Evolutionary conservation across 2,329 filamentous ascomycete genomes (phyloP), one percentile per base, ranked within the genome.

Genomic region (Diaporthe longicolla): DNA sequence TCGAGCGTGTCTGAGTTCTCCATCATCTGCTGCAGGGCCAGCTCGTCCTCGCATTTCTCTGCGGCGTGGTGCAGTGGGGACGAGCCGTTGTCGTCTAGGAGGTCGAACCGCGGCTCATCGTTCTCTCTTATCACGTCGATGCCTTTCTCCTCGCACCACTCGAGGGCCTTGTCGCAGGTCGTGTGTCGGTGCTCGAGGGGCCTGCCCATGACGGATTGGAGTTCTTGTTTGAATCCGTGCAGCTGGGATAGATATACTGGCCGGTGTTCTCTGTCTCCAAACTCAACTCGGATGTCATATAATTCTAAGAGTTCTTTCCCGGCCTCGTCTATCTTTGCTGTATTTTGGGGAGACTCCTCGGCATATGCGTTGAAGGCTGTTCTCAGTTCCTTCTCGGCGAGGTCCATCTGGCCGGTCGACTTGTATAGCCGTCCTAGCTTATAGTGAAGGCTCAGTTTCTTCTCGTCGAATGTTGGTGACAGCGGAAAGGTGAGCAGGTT

Each of bases 341-440:
- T 17, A 5, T 74, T 24, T 8, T 19, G 37, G 0, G 63, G 63
- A 0, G 7, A 24, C 11, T 63, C 55, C 24, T 70, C 45, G 15
- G 37, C 37, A 26, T 65, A 68, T 2, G 37, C 50, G 43, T 63
- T 26, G 50, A 73, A 74, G 3, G 55, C 55, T n/a, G 19, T 58
- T 2, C 65, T 74, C 19, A 74, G 19, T 3, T 45, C 45, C 9
- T 37, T n/a, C 70, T 70, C 52, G 5, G 73, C 70, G 3, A 5
- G n/a, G 4, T 63, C 57, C 37, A 70, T 32, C 24, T 52, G 70
- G 8, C 24, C 5, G 17, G 40, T 73, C 2, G 73, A 70, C 63
- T 74, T 74, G 63, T 57, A 74, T 6, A 70, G 63, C n/a, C 57
- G 29, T 13, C 70, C 73, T 7, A 74, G 26, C 17, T 73, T 73